Evolutionary conservation across 1,139 yeast genomes (phyloP), one percentile per base, ranked within the genome.

Genomic region (Lodderomyces metapsilosis): DNA sequence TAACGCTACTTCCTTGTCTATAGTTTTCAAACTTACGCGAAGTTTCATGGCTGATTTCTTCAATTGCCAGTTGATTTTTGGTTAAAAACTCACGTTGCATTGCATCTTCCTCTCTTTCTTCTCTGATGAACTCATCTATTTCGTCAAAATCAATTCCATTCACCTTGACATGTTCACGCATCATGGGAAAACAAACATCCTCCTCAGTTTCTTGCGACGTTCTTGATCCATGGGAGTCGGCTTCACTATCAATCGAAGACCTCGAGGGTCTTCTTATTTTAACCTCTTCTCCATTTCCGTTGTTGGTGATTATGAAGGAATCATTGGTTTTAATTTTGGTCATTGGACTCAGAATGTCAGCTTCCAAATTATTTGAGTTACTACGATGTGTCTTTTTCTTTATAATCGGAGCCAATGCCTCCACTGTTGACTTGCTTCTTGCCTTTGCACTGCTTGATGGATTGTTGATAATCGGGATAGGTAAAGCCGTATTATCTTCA

Each of bases 161-260:
- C 34, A 82, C 71, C 48, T 86, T 72, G 10, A 78, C 73, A 52
- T 81, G 84, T 52, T 83, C 88, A 17, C 88, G 81, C 40, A 82
- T 71, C 88, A 88, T 85, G 1, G 98, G 98, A 66, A 91, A 89
- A 71, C 98, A 92, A 36, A 92, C 98, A 74, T 92, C 98, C 59
- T 91, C 97, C 58, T 91, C 98, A 0, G 96, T 88, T 58, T 86
- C 95, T 54, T 84, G 88, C 2, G 88, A 81, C 17, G 82, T 76
- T 49, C 88, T 71, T 9, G 87, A 81, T 1, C 82, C 87, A 52
- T 80, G 86, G 2, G 91, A 84, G 52, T 78, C 85, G 10, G 75
- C 76, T 49, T 84, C 91, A 48, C 81, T 76, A 53, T 82, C 88
- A 24, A 71, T 62, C 4, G 72, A 65, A 2, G 71, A 58, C 36